Conservation (phyloP, 148 eudicot species). For the Cornus controversa region DNA sequence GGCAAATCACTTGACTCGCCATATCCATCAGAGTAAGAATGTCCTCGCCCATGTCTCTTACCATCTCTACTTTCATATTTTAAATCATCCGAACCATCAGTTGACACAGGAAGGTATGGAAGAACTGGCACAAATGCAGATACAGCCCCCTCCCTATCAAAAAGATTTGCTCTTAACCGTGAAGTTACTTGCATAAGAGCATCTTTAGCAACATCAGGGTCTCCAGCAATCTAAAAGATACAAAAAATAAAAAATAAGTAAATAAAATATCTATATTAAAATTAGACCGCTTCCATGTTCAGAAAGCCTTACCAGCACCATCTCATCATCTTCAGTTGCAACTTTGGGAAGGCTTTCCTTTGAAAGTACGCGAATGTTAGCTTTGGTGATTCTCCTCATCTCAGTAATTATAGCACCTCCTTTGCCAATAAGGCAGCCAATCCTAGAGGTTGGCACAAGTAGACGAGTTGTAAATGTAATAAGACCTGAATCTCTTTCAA, state of each 20-base stretch:
- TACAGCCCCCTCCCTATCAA: slow-evolving; percentile 87
- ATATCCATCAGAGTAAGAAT: slow-evolving; percentile 78
- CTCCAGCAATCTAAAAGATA: slow-evolving; percentile 77
- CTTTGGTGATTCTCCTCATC: slow-evolving; percentile 86
- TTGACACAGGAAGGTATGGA: slow-evolving; percentile 79
- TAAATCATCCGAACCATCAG: slow-evolving; percentile 56
- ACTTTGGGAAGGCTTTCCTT: slow-evolving; percentile 89
- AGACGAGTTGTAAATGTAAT: slow-evolving; percentile 72
- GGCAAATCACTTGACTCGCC: slow-evolving; percentile 63
- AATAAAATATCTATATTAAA: background rate
- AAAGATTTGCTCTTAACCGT: slow-evolving; percentile 86
- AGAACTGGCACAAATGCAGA: slow-evolving; percentile 74
- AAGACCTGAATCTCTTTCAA: slow-evolving; percentile 95
- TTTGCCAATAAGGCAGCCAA: slow-evolving; percentile 97
- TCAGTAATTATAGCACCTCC: slow-evolving; percentile 90
- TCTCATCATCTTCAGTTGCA: slow-evolving; percentile 88
- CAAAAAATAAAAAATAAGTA: background rate
- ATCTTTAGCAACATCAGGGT: slow-evolving; percentile 76
- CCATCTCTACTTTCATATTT: slow-evolving; percentile 80
- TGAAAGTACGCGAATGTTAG: slow-evolving; percentile 87
- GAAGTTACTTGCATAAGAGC: slow-evolving; percentile 82
- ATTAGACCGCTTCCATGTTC: background rate
- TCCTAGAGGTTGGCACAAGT: slow-evolving; percentile 75
- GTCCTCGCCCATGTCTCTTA: slow-evolving; percentile 71
- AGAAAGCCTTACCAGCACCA: slow-evolving; percentile 75